Evolutionary conservation across 2,329 filamentous ascomycete species (phyloP), one percentile per base, ranked within the genome.

Genomic region (Apiospora kogelbergensis): DNA sequence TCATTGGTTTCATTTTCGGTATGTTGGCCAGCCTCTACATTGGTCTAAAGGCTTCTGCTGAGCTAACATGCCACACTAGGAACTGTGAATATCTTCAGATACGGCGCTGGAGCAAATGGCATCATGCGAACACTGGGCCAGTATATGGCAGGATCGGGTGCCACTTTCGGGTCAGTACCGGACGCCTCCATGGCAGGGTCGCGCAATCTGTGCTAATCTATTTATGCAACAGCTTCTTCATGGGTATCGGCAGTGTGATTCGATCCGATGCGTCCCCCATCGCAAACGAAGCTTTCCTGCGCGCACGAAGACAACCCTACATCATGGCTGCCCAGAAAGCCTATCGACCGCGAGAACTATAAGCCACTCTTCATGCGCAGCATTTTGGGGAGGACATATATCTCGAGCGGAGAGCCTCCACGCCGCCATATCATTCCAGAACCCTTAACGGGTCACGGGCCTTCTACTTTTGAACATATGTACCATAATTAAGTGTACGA

Each of bases 1-100:
- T 97, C 79, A 98, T 99, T 83, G 96, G 96, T 73, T 98, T 99
- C 85, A 97, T 99, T 77, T 97, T 96, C 76, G 96, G 95, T 97
- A 85, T 66, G 85, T 76, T 68, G 65, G 45, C 69, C 20, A 64
- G 45, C 17, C 24, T 41, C 22, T 9, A 15, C 30, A n/a, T 37
- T n/a, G 30, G n/a, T 11, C 20, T 17, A 60, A 15, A 2, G 13
- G 17, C 2, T n/a, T 11, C n/a, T 30, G 4, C 9, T 44, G 6
- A 7, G n/a, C 60, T 63, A 13, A 30, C 30, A 15, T 4, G 44
- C 53, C 5, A n/a, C 24, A 33, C 22, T 71, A 97, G 94, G 94
- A 79, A 93, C 92, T 66, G 93, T 97, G 76, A 97, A 95, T 78
- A 97, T 99, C 78, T 95, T 99, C 79, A 90, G 96, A 81, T 97